Conservation (phyloP, 805 yeast genomes). For the Wickerhamiella kazuoi region DNA sequence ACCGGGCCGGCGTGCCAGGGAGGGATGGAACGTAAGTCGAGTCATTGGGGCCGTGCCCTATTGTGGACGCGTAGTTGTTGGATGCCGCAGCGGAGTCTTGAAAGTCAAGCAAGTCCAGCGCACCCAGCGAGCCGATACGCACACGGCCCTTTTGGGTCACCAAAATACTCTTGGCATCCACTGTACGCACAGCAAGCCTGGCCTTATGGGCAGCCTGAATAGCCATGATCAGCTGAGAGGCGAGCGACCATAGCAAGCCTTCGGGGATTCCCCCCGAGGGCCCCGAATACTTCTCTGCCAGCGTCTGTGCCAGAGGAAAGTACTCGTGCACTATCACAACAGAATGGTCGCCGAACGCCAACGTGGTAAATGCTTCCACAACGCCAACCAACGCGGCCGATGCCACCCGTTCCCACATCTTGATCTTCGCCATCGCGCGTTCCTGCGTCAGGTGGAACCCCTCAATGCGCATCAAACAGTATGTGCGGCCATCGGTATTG, state of each 20-base stretch:
- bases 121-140: constrained; percentile 53
- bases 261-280: constrained; percentile 40
- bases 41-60: background rate
- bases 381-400: constrained; percentile 46
- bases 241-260: constrained; percentile 53
- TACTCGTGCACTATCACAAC: constrained; percentile 69
- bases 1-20: background rate
- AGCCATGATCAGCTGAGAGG: constrained; percentile 59
- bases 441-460: constrained; percentile 37
- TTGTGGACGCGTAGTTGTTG: too few species aligned
- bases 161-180: constrained; percentile 48
- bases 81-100: background rate
- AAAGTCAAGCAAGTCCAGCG: constrained; percentile 40
- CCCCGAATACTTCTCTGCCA: constrained; percentile 43
- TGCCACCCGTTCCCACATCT: constrained; percentile 42
- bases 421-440: constrained; percentile 39
- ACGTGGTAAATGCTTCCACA: constrained; percentile 70
- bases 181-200: constrained; percentile 45
- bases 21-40: too few species aligned
- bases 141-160: constrained; percentile 56
- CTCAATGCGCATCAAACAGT: constrained; percentile 60
- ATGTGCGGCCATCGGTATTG: constrained; percentile 58
- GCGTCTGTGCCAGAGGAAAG: constrained; percentile 57
- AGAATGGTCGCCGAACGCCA: constrained; percentile 68
- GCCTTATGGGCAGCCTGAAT: constrained; percentile 44